Conservation (phyloP, 345 rosid genomes). For the Brassica napus region DNA sequence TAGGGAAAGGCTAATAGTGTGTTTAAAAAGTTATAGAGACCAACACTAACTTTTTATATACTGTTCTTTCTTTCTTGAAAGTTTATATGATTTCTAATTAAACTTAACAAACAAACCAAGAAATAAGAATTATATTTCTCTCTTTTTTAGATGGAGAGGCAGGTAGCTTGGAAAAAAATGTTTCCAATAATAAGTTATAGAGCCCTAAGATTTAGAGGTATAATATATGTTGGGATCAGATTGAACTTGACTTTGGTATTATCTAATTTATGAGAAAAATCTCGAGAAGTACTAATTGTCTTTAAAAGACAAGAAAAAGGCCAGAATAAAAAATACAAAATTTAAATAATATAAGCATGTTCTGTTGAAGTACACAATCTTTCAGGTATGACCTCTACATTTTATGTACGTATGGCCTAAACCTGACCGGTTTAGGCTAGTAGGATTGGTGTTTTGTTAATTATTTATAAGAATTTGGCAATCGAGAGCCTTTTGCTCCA, state of each 20-base stretch:
- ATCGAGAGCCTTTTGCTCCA: slow-evolving; percentile 45
- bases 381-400: slow-evolving; percentile 6
- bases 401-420: slow-evolving; percentile 22
- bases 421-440: slow-evolving; percentile 26
- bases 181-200: neutral
- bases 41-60: slow-evolving; percentile 29
- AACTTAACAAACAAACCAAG: slow-evolving; percentile 28
- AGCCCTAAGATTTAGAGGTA: neutral
- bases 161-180: slow-evolving; percentile 10
- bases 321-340: neutral
- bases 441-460: slow-evolving; percentile 21
- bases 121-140: neutral
- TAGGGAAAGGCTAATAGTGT: slow-evolving; percentile 38
- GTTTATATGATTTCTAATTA: slow-evolving; percentile 6
- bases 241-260: neutral
- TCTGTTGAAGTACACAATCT: slow-evolving; percentile 1
- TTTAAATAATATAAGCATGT: neutral
- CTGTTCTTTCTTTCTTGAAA: slow-evolving; percentile 19
- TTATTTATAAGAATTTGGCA: slow-evolving; percentile 11
- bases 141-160: neutral
- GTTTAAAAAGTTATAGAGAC: slow-evolving; percentile 36
- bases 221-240: neutral
- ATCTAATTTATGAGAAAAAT: neutral
- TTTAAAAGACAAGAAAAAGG: slow-evolving; percentile 6
- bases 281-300: neutral